These are phyloP conservation scores for Quercus suber DNA, from an alignment of 306 rosid genomes.

Conservation along the genomic window DNA sequence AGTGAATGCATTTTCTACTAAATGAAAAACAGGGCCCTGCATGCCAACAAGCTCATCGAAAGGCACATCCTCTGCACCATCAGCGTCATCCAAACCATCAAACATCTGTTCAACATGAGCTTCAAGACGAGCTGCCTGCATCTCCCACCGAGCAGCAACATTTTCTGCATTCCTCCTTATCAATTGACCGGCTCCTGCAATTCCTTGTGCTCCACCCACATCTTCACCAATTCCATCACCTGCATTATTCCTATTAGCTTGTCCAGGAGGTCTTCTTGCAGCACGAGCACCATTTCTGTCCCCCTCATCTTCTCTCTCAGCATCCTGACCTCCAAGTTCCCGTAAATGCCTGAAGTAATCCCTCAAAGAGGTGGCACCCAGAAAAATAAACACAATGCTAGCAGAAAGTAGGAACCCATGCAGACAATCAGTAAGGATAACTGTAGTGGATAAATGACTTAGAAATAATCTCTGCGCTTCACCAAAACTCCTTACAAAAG, in stretches of 20 bases:
- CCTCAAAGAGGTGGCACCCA: constrained; percentile 95
- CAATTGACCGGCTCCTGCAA: constrained; percentile 91
- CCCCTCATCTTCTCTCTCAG: constrained; percentile 90
- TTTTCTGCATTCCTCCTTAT: constrained; percentile 94
- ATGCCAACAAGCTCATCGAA: constrained; percentile 99
- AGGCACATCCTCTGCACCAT: constrained; percentile 99
- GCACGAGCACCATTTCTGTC: constrained; percentile 92
- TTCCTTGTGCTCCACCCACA: constrained; percentile 81
- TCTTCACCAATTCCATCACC: constrained; percentile 89
- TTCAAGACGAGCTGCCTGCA: constrained; percentile 98
- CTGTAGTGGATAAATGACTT: constrained; percentile 81
- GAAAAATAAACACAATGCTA: constrained; percentile 94
- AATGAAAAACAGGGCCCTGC: constrained; percentile 99
- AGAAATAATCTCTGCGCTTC: constrained; percentile 95
- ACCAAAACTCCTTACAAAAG: constrained; percentile 95
- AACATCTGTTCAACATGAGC: constrained; percentile 99
- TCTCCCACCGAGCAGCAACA: constrained; percentile 97
- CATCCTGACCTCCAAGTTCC: constrained; percentile 96
- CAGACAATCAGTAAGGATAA: constrained; percentile 93
- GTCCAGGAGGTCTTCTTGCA: constrained; percentile 88
- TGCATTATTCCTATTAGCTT: constrained; percentile 70
- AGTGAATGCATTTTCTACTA: constrained; percentile 98
- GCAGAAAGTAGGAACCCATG: constrained; percentile 99
- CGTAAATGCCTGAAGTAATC: constrained; percentile 97
- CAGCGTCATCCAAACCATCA: constrained; percentile 97